These are phyloP conservation scores for Aspergillus mulundensis DNA, from an alignment of 495 filamentous ascomycete species.

Conservation along the genomic window DNA sequence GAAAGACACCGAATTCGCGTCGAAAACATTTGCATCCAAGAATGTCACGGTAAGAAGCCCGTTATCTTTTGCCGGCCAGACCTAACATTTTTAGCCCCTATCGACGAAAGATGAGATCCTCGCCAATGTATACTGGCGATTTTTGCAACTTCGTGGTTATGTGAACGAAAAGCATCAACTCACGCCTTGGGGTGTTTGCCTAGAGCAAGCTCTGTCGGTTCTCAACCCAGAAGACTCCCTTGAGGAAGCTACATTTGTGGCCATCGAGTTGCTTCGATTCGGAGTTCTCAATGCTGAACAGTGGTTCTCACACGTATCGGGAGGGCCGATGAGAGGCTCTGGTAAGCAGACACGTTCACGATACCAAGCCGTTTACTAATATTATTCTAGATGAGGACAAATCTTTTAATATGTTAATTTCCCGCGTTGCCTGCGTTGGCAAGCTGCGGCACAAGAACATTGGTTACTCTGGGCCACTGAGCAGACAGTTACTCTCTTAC, in stretches of 20 bases:
- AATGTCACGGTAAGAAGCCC: constrained; percentile 31
- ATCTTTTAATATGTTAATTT: constrained; percentile 70
- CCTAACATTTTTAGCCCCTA: constrained; percentile 24
- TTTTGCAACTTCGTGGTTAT: constrained; percentile 84
- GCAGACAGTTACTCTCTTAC: constrained; percentile 82
- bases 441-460: constrained; percentile 77
- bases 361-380: neutral
- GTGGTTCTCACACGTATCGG: constrained; percentile 57
- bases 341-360: constrained; percentile 36
- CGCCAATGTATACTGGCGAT: constrained; percentile 76
- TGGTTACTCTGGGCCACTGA: constrained; percentile 92
- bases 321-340: constrained; percentile 54
- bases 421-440: constrained; percentile 76
- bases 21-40: constrained; percentile 53
- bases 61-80: neutral
- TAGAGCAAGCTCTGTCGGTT: constrained; percentile 62
- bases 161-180: constrained; percentile 75
- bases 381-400: constrained; percentile 53
- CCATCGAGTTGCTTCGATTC: constrained; percentile 74
- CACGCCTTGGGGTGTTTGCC: constrained; percentile 77
- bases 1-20: constrained; percentile 59
- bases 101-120: constrained; percentile 66
- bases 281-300: constrained; percentile 65
- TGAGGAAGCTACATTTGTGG: constrained; percentile 66
- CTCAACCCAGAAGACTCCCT: constrained; percentile 53